Conservation (phyloP, 371 early-diverging fungal species). For the Catenaria anguillulae region DNA sequence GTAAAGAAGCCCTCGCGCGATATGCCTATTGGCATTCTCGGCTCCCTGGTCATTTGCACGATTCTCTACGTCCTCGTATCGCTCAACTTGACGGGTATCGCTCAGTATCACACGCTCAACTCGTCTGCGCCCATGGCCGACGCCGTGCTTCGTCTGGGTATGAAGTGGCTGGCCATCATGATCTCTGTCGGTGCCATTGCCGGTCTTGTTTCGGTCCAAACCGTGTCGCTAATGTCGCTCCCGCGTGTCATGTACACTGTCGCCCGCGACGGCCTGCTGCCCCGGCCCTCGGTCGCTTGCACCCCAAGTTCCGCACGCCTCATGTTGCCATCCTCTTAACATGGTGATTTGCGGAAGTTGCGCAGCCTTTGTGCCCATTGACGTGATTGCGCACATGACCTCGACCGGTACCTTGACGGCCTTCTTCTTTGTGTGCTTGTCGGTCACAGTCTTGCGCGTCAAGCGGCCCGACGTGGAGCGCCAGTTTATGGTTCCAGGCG, state of each 20-base stretch:
- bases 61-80: conserved; percentile 54
- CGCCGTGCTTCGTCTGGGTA: conserved; percentile 43
- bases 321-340: conserved; percentile 48
- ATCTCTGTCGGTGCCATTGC: conserved; percentile 58
- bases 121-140: conserved; percentile 42
- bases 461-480: conserved; percentile 58
- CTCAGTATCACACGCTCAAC: conserved; percentile 33
- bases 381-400: conserved; percentile 65
- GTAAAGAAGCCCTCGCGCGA: conserved; percentile 63
- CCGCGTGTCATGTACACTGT: conserved; percentile 76
- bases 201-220: conserved; percentile 62
- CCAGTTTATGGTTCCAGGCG: conserved; percentile 60
- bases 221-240: conserved; percentile 57
- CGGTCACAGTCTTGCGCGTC: conserved; percentile 55
- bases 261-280: conserved; percentile 72
- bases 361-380: conserved; percentile 63
- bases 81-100: conserved; percentile 59
- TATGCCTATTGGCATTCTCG: conserved; percentile 74
- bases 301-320: conserved; percentile 52
- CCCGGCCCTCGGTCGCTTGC: conserved; percentile 47
- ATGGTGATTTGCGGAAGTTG: conserved; percentile 50
- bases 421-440: conserved; percentile 64
- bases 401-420: conserved; percentile 72
- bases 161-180: conserved; percentile 50
- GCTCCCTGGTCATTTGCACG: conserved; percentile 57